Percentiles rank a stretch among this genome's conserved stretches.
These are phyloP conservation scores for Piper betle DNA, from an alignment of 164 flowering plant genomes.

Conservation along the genomic window DNA sequence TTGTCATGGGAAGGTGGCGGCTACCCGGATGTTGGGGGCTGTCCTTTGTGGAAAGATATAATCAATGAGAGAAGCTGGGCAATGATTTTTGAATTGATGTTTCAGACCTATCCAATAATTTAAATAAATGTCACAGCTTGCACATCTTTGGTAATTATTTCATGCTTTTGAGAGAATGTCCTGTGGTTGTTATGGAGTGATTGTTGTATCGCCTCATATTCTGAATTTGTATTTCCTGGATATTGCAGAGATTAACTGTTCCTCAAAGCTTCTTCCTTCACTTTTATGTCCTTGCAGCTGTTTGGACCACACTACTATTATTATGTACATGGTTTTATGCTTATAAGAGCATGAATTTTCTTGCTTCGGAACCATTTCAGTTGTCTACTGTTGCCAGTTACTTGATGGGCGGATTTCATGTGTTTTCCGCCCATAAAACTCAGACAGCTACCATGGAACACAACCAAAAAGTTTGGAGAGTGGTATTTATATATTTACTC, in stretches of 20 bases:
- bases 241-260: constrained; percentile 56
- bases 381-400: constrained; percentile 42
- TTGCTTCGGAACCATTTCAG: constrained; percentile 24
- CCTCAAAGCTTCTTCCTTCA: constrained; percentile 82
- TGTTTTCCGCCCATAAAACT: constrained; percentile 29
- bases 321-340: constrained; percentile 60
- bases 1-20: too few species aligned
- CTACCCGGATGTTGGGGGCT: too few species aligned
- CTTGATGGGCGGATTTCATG: constrained; percentile 57
- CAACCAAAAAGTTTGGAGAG: constrained; percentile 35
- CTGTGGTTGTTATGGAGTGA: too few species aligned
- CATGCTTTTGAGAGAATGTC: too few species aligned
- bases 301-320: constrained; percentile 73
- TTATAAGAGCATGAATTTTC: constrained; percentile 21
- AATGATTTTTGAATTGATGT: too few species aligned
- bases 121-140: too few species aligned
- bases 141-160: too few species aligned
- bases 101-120: too few species aligned
- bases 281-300: constrained; percentile 55
- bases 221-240: neutral
- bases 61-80: too few species aligned
- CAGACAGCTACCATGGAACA: constrained; percentile 17
- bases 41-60: too few species aligned
- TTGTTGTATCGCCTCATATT: neutral
- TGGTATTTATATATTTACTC: constrained; percentile 59